Base-by-base conservation (phyloP, 306 rosid genomes). In the Quercus dentata region DNA sequence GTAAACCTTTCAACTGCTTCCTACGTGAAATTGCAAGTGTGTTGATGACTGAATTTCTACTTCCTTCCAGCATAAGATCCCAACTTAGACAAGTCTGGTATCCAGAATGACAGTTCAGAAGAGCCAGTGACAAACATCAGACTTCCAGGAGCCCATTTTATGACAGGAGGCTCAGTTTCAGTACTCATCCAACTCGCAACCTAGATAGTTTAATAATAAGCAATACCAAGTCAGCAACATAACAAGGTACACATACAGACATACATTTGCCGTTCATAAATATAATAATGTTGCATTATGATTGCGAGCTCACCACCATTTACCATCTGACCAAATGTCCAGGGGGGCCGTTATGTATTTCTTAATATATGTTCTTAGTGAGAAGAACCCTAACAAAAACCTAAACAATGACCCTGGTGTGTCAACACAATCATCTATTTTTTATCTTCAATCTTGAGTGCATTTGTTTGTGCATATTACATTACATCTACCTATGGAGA, bases 121-220 rank as follows among this genome's bases (percentile, higher is more conserved):
- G 98, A 92, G 64, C 99, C 99, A 15, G 99, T 90, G 18, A 87
- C 94, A 79, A 95, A 95, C 94, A 91, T 91, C 69, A 95, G 98
- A 83, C 83, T 91, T 83, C 98, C 97, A 1, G 98, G 97, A 68
- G 96, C 98, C 98, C 98, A 93, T 74, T 91, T 92, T 71, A 93
- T 83, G 74, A 91, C 98, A 1, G 99, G 98, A 73, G 99, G 94
- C 72, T 94, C 98, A 59, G 83, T 93, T 79, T 91, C 98, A 69
- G 97, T 82, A 85, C 99, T 90, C 87, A 89, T 91, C 99, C 99
- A 95, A 79, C 92, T 86, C 76, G 98, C 90, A 63, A 92, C 98
- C 97, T 95, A 82, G 51, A 83, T 61, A 81, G 10, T 54, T 49
- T 61, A 79, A 57, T 44, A 62, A 71, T 20, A 75, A 56, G 65